Conservation (phyloP, 257 asterid species). For the Dorcoceras hygrometricum region DNA sequence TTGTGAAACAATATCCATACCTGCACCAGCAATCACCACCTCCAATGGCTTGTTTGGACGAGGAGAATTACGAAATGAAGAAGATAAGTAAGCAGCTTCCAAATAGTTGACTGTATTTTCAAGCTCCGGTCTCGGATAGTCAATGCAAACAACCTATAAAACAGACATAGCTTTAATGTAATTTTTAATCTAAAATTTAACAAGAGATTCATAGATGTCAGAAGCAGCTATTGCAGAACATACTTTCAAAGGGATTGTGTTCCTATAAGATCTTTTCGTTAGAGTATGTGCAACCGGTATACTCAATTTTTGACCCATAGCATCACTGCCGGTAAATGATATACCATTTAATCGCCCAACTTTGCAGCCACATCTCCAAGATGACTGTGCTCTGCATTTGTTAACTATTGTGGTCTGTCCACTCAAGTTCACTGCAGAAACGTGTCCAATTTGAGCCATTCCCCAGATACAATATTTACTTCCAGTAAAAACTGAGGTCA, state of each 20-base stretch:
- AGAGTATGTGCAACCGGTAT: constrained; percentile 33
- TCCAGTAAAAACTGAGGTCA: neutral
- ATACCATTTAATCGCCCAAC: constrained; percentile 38
- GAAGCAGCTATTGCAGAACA: constrained; percentile 21
- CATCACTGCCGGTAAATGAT: constrained; percentile 52
- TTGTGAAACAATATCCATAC: constrained; percentile 30
- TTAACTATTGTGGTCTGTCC: constrained; percentile 40
- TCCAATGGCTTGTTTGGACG: constrained; percentile 81
- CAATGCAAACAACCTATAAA: constrained; percentile 78
- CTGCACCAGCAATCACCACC: constrained; percentile 94
- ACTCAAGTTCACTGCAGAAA: constrained; percentile 69
- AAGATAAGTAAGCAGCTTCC: constrained; percentile 86
- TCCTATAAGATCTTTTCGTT: constrained; percentile 34
- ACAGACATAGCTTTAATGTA: constrained; percentile 20
- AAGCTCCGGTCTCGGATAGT: constrained; percentile 84
- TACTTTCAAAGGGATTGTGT: constrained; percentile 52
- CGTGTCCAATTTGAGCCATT: constrained; percentile 73
- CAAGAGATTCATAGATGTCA: constrained; percentile 8
- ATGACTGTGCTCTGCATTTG: constrained; percentile 36
- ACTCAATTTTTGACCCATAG: constrained; percentile 55
- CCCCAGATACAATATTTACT: constrained; percentile 23
- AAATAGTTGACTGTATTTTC: constrained; percentile 72
- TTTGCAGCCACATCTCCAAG: constrained; percentile 32
- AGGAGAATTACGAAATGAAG: constrained; percentile 55
- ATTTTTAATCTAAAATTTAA: constrained; percentile 11